Percentiles rank a stretch among this genome's conserved stretches.
These are phyloP conservation scores for Brassica balearica DNA, from an alignment of 441 rosid genomes.

Conservation along the genomic window DNA sequence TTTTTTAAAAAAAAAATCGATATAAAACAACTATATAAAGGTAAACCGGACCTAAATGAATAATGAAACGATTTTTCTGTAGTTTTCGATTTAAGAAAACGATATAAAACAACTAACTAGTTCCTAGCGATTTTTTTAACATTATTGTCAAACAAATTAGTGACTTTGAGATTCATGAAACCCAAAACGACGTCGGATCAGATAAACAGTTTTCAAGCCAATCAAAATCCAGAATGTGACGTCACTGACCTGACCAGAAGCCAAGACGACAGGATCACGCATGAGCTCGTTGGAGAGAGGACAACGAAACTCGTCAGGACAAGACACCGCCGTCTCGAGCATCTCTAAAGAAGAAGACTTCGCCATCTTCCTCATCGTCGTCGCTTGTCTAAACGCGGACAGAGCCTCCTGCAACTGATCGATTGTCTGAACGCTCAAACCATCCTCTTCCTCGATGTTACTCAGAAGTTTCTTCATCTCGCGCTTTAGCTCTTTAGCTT, in stretches of 20 bases:
- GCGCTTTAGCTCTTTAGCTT: constrained; percentile 66
- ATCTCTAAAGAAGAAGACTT: constrained; percentile 64
- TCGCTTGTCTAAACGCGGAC: constrained; percentile 54
- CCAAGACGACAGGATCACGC: constrained; percentile 90
- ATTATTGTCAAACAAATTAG: too few species aligned
- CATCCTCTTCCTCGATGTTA: constrained; percentile 60
- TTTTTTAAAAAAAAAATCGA: too few species aligned
- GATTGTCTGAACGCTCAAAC: constrained; percentile 54
- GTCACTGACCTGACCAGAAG: constrained; percentile 82
- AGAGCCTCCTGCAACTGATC: constrained; percentile 74
- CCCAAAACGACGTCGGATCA: neutral
- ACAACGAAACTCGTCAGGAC: constrained; percentile 87
- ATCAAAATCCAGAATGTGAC: constrained; percentile 13
- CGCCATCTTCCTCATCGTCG: constrained; percentile 56
- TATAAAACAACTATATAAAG: too few species aligned
- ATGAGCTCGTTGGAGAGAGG: constrained; percentile 88
- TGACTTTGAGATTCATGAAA: neutral
- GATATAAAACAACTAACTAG: too few species aligned
- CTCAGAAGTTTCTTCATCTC: constrained; percentile 72
- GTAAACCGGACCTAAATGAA: too few species aligned
- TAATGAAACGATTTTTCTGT: too few species aligned
- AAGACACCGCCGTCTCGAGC: constrained; percentile 49
- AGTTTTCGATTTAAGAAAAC: too few species aligned
- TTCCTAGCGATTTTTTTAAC: too few species aligned
- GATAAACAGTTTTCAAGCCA: neutral